phyloP scores from a whole-genome alignment of 2,329 filamentous ascomycete species.

The Fusarium robinianum region DNA sequence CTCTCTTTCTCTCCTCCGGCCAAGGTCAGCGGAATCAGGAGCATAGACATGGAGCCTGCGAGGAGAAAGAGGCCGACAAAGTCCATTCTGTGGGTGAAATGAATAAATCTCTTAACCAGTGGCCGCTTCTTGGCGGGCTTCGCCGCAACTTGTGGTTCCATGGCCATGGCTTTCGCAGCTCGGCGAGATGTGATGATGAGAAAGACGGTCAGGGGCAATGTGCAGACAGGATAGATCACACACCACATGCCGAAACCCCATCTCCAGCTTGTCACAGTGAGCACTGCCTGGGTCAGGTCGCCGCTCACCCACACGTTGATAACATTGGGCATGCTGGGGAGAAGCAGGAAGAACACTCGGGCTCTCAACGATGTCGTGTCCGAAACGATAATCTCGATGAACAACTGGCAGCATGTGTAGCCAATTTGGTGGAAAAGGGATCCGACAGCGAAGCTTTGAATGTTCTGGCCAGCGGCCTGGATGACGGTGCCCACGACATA shows the following conservation, averaged over 20 bases:
- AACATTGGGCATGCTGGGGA: constrained; percentile 63
- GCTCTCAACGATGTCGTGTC: constrained; percentile 64
- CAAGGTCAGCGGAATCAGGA: constrained; percentile 58
- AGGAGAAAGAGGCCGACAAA: constrained; percentile 53
- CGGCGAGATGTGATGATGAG: constrained; percentile 42
- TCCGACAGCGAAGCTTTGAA: constrained; percentile 57
- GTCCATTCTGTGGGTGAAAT: constrained; percentile 63
- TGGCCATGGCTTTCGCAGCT: constrained; percentile 6
- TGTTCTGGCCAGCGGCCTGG: constrained; percentile 53
- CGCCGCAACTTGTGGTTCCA: constrained; percentile 1
- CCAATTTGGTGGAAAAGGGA: constrained; percentile 62
- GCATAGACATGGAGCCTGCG: constrained; percentile 51
- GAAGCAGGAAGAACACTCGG: constrained; percentile 64
- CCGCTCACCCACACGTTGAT: constrained; percentile 69
- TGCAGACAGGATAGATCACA: constrained; percentile 62
- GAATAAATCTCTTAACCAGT: too few relatives aligned
- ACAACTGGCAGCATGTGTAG: constrained; percentile 60
- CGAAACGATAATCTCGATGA: constrained; percentile 64
- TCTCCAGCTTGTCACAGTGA: constrained; percentile 57
- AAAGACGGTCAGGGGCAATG: constrained; percentile 57
- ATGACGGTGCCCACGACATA: constrained; percentile 60
- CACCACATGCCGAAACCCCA: constrained; percentile 70
- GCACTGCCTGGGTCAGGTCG: constrained; percentile 56
- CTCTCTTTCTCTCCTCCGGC: constrained; percentile 53
- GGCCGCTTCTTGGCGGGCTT: constrained; percentile 39